Evolutionary conservation across 768 basidiomycete genomes (phyloP), one percentile per base, ranked within the genome.

Genomic region (Candolleomyces aberdarensis): DNA sequence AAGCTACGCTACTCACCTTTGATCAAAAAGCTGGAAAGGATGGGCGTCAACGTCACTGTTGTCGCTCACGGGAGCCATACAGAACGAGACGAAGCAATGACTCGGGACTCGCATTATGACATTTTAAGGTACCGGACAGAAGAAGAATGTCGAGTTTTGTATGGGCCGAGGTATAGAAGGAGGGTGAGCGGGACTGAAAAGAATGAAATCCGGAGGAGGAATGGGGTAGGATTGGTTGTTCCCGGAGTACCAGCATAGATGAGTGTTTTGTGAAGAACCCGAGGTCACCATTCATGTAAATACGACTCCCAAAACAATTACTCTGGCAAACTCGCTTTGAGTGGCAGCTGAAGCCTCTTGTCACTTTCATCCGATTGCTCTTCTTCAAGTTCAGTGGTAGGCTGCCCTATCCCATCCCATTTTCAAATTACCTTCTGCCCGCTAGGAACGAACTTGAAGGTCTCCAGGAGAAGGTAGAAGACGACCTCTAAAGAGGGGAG

Each of bases 31-130:
- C 14, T 46, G 15, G 44, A 46, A 46, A 46, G 44, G 15, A 17
- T 11, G 19, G 44, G 44, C 15, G 44, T 3, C 7, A 9, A 46
- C 6, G 44, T 46, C 15, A 17, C 17, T 17, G 44, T 46, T 14
- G 44, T 17, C 17, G 13, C 44, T 46, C 6, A 46, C 15, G 44
- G 19, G 17, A 7, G 15, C 15, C 44, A 36, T 36, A 67, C 66
- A 6, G 66, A 68, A 43, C 56, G 70, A 48, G 71, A 73, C 55
- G 70, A 65, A 44, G 69, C 67, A 31, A 70, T 72, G 70, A 71
- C 69, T 5, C 48, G 66, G 3, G 70, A 62, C 0, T 71, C 67
- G 20, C 68, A 72, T 58, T 73, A 73, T 48, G 72, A 73, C 64
- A 71, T 73, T 26, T 49, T 72, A 50, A 61, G 68, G 36, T 72